Percentiles rank a stretch among this genome's conserved stretches.
Conservation (phyloP, 495 filamentous ascomycete species). For the Penicillium robsamsonii region DNA sequence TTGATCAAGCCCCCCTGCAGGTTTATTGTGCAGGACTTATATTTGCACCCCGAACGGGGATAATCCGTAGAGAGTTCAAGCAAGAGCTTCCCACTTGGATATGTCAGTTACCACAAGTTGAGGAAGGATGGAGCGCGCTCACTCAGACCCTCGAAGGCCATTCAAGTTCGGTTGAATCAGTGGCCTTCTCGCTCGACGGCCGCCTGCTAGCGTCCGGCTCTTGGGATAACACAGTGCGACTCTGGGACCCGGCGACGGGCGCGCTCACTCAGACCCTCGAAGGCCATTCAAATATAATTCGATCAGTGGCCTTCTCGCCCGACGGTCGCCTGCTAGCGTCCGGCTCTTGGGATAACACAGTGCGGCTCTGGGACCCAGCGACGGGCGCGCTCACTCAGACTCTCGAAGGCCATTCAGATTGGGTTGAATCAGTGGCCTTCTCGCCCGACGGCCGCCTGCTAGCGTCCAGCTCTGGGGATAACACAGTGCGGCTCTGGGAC, state of each 20-base stretch:
- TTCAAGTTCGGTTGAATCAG: not conserved
- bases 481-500: constrained; percentile 30
- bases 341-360: not conserved
- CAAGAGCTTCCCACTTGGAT: constrained; percentile 17
- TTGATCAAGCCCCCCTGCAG: constrained; percentile 27
- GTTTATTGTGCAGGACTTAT: constrained; percentile 31
- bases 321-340: not conserved
- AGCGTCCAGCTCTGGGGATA: constrained; percentile 19
- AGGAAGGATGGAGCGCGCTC: constrained; percentile 14
- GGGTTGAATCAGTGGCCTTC: constrained; percentile 18
- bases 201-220: not conserved
- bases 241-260: not conserved
- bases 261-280: not conserved
- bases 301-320: not conserved
- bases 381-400: not conserved
- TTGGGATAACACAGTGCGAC: not conserved
- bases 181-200: not conserved
- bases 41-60: constrained; percentile 34
- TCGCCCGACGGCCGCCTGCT: constrained; percentile 22
- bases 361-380: not conserved
- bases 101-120: constrained; percentile 16
- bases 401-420: constrained; percentile 12
- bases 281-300: not conserved
- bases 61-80: constrained; percentile 25
- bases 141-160: constrained; percentile 12